phyloP scores from a whole-genome alignment of 495 filamentous ascomycete genomes.

The Rhizodiscina lignyota region DNA sequence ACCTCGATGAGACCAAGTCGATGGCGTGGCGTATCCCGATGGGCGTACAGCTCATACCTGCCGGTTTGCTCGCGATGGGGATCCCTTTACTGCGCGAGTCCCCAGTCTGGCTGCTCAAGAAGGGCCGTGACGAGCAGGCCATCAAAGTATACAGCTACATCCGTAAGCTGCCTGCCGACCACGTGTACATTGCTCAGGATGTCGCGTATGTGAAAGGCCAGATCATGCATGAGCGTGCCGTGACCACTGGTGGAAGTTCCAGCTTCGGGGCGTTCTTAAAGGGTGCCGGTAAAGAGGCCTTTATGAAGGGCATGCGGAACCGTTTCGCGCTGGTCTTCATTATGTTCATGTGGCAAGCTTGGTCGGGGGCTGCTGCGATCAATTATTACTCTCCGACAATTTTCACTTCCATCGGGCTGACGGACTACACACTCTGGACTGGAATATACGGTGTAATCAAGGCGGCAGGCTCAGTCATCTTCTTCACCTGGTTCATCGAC shows the following conservation, averaged over 20 bases:
- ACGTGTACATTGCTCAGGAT: constrained; percentile 55
- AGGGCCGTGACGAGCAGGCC: constrained; percentile 54
- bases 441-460: constrained; percentile 20
- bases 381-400: constrained; percentile 23
- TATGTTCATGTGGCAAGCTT: constrained; percentile 20
- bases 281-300: constrained; percentile 54
- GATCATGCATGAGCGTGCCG: constrained; percentile 59
- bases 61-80: constrained; percentile 27
- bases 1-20: constrained; percentile 39
- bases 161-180: constrained; percentile 38
- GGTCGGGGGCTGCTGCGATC: constrained; percentile 18
- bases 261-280: constrained; percentile 48
- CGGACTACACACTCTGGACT: constrained; percentile 19
- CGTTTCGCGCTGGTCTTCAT: constrained; percentile 58
- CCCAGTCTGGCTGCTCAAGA: constrained; percentile 62
- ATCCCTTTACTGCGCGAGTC: constrained; percentile 73
- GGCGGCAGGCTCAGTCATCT: constrained; percentile 16
- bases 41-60: constrained; percentile 21
- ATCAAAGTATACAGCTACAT: constrained; percentile 49
- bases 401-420: constrained; percentile 18
- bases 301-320: constrained; percentile 51
- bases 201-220: constrained; percentile 73
- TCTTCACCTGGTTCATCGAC: constrained; percentile 18
- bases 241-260: constrained; percentile 52
- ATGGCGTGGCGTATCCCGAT: constrained; percentile 26